phyloP scores from a whole-genome alignment of 176 grass and related monocot genomes.

The Ampelocalamus luodianensis region DNA sequence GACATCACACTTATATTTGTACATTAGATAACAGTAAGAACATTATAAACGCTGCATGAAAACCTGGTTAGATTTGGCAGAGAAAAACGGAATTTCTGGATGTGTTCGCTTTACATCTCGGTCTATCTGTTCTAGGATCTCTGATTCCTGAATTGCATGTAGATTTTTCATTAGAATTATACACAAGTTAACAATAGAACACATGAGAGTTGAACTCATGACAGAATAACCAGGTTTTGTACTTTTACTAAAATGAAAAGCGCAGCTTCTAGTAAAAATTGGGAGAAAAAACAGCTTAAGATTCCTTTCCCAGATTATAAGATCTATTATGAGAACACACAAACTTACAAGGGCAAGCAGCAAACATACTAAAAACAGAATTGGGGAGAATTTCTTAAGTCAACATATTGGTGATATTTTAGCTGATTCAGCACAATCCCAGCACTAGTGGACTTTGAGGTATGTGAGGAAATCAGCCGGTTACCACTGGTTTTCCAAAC shows the following conservation, averaged over 20 bases:
- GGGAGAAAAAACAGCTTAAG: background rate
- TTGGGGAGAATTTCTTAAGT: background rate
- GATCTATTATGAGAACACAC: background rate
- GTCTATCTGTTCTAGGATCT: constrained; percentile 90
- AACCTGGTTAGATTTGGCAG: constrained; percentile 69
- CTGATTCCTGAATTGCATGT: constrained; percentile 65
- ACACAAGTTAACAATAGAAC: background rate
- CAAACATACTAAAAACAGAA: background rate
- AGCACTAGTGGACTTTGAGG: background rate
- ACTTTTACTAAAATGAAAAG: background rate
- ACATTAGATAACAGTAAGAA: constrained; percentile 21
- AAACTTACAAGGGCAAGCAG: constrained; percentile 12
- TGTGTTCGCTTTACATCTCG: constrained; percentile 90
- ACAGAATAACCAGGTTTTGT: constrained; percentile 27
- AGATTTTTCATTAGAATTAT: constrained; percentile 6
- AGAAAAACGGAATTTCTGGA: constrained; percentile 86
- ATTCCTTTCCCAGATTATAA: background rate
- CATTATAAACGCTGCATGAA: constrained; percentile 6
- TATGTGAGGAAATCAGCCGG: background rate
- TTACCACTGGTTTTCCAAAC: constrained; percentile 26
- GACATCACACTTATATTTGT: constrained; percentile 25
- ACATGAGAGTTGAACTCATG: background rate
- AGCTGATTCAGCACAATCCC: background rate
- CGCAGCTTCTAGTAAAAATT: background rate
- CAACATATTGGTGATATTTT: background rate